Percentiles rank a stretch among this genome's conserved stretches.
phyloP scores from a whole-genome alignment of 169 alveolate genomes.

The Perkinsus olseni region DNA sequence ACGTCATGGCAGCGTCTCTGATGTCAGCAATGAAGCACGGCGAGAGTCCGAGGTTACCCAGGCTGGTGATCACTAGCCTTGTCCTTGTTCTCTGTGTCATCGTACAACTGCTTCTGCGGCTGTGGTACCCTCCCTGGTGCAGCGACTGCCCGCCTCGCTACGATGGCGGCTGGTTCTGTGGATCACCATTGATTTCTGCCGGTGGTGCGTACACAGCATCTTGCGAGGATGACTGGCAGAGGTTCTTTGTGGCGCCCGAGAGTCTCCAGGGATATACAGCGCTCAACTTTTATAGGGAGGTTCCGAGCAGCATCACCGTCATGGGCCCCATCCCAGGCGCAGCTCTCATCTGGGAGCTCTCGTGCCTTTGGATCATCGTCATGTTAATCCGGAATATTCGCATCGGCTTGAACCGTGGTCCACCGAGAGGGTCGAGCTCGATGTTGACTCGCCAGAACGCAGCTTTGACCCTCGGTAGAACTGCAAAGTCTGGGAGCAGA shows the following conservation, averaged over 20 bases:
- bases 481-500: not conserved
- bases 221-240: not conserved
- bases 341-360: not conserved
- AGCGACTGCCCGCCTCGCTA: not conserved
- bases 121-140: not conserved
- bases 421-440: not conserved
- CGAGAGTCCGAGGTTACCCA: not conserved
- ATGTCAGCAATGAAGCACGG: not conserved
- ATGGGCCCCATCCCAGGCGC: not conserved
- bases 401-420: not conserved
- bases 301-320: not conserved
- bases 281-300: not conserved
- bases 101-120: not conserved
- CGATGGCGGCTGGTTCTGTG: not conserved
- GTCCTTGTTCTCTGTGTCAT: not conserved
- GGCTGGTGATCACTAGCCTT: not conserved
- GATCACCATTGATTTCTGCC: not conserved
- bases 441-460: not conserved
- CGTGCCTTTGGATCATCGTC: not conserved
- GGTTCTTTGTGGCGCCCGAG: not conserved
- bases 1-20: not conserved
- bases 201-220: not conserved
- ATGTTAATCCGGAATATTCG: not conserved
- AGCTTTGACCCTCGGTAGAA: not conserved
- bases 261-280: not conserved